phyloP scores from a whole-genome alignment of 305 asterid genomes.

The Plantago coronopus region DNA sequence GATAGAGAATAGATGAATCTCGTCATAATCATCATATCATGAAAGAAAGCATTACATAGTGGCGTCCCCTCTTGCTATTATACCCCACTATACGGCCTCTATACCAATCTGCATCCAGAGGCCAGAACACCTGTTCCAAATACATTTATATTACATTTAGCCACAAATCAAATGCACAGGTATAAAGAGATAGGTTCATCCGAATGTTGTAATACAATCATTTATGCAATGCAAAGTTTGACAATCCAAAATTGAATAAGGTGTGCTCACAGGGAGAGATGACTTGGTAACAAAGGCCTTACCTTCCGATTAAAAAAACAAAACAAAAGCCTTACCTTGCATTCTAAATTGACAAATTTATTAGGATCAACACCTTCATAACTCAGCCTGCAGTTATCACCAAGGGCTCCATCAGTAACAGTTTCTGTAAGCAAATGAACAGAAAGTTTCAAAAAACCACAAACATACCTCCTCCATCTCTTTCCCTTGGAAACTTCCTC shows the following conservation, averaged over 20 bases:
- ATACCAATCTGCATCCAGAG: slow-evolving; percentile 95
- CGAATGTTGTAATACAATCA: not conserved
- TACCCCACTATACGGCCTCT: slow-evolving; percentile 50
- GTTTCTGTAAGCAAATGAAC: slow-evolving; percentile 4
- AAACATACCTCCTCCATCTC: slow-evolving; percentile 16
- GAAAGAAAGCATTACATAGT: slow-evolving; percentile 54
- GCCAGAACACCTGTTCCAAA: slow-evolving; percentile 82
- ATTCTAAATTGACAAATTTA: slow-evolving; percentile 64
- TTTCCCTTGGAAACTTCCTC: slow-evolving; percentile 23
- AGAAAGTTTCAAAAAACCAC: not conserved
- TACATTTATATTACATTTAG: slow-evolving; percentile 22
- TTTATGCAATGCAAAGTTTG: not conserved
- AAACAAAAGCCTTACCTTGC: slow-evolving; percentile 58
- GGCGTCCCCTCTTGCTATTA: slow-evolving; percentile 55
- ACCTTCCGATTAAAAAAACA: too few species aligned
- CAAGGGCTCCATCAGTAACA: slow-evolving; percentile 20
- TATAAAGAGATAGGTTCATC: not conserved
- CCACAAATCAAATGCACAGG: slow-evolving; percentile 11
- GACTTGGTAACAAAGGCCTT: slow-evolving; percentile 2
- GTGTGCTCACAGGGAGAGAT: not conserved
- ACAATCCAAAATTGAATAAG: not conserved
- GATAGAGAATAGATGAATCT: slow-evolving; percentile 11
- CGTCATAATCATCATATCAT: slow-evolving; percentile 6
- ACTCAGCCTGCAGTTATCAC: slow-evolving; percentile 52
- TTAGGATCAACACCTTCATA: slow-evolving; percentile 64